phyloP scores from a whole-genome alignment of 306 rosid species.

The barrel medic (Medicago truncatula) region MtrunA17r5.0-ANR NC_053046.1:40933501-40934000 shows the following conservation, averaged over 20 bases:
- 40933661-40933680: no score
- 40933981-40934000: conserved; percentile 5
- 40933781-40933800: no score
- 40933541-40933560: conserved; percentile 39
- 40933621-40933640: no score
- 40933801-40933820: conserved; percentile 1
- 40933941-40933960: conserved; percentile 52
- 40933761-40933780: no score
- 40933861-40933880: conserved; percentile 44
- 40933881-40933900: conserved; percentile 52
- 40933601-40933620: no score
- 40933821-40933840: conserved; percentile 51
- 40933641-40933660: no score
- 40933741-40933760: no score
- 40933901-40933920: conserved; percentile 52
- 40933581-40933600: conserved; percentile 60
- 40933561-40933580: conserved; percentile 54
- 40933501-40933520: conserved; percentile 55
- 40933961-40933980: conserved; percentile 54
- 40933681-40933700: no score
- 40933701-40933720: no score
- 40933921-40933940: conserved; percentile 63
- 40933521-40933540: conserved; percentile 54
- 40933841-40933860: conserved; percentile 47
- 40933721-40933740: no score